Conservation (phyloP, 306 rosid species). For the Chamaecrista fasciculata region DNA sequence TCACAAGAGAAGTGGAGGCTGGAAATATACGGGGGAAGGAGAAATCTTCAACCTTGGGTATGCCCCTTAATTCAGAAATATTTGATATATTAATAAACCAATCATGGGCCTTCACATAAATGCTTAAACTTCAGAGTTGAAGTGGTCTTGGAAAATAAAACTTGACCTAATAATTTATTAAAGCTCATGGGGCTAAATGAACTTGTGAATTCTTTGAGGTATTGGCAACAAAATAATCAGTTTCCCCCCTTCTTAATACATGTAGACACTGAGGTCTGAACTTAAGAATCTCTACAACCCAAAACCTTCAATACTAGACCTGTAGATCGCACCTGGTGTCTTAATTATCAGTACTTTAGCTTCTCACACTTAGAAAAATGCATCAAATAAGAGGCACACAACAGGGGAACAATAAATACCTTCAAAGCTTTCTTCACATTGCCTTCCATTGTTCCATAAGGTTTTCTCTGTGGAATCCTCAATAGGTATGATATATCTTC, state of each 20-base stretch:
- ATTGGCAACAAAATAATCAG: conserved; percentile 1
- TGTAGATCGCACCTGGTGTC: not conserved
- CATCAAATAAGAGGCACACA: not conserved
- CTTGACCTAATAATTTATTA: not conserved
- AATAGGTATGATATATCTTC: conserved; percentile 83
- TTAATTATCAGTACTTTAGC: not conserved
- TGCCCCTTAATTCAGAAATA: not conserved
- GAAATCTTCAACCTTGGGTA: not conserved
- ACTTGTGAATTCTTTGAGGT: not conserved
- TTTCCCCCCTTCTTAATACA: too few relatives aligned
- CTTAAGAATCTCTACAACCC: not conserved
- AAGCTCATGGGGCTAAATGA: not conserved
- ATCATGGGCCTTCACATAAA: not conserved
- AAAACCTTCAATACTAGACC: not conserved
- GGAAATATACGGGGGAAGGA: not conserved
- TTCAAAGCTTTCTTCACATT: conserved; percentile 89
- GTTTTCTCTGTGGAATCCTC: conserved; percentile 93
- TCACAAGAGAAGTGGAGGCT: not conserved
- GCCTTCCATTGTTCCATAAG: conserved; percentile 95
- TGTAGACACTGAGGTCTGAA: not conserved
- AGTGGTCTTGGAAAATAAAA: not conserved
- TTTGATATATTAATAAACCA: not conserved
- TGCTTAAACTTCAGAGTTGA: not conserved
- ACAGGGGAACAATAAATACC: conserved; percentile 34
- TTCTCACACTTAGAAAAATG: not conserved